phyloP scores from a whole-genome alignment of 345 rosid genomes.

The Excoecaria agallocha region DNA sequence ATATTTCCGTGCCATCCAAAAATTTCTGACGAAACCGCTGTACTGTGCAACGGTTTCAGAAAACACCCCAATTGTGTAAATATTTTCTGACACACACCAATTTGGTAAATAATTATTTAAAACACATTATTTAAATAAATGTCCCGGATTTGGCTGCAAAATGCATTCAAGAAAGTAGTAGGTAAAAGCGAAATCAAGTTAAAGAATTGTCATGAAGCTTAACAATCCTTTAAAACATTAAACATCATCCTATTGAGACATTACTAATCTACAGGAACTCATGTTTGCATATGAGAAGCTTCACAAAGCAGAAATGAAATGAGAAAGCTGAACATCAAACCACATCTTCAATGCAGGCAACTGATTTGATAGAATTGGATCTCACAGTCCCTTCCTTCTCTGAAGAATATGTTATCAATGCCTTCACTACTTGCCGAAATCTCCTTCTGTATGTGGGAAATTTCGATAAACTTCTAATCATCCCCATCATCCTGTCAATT shows the following conservation, averaged over 20 bases:
- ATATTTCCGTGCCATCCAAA: too few species aligned
- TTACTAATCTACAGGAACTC: neutral
- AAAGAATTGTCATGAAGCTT: neutral
- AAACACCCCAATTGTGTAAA: too few species aligned
- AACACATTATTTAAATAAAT: too few species aligned
- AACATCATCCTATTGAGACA: neutral
- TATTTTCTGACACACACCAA: too few species aligned
- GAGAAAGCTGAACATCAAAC: neutral
- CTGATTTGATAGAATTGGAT: constrained; percentile 42
- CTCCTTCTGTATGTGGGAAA: constrained; percentile 68
- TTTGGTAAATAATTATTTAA: too few species aligned
- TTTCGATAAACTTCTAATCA: constrained; percentile 58
- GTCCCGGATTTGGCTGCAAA: too few species aligned
- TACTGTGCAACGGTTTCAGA: too few species aligned
- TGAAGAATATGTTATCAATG: constrained; percentile 37
- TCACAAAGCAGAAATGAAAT: neutral
- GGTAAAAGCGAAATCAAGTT: too few species aligned
- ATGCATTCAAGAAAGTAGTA: too few species aligned
- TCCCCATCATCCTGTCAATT: constrained; percentile 62
- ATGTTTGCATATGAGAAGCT: neutral
- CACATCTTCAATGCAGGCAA: constrained; percentile 35
- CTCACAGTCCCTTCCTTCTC: constrained; percentile 38
- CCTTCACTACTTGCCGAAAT: constrained; percentile 65
- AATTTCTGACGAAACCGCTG: too few species aligned
- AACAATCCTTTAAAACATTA: neutral